Conservation (phyloP, 495 filamentous ascomycete species). For the Penicillium nucicola region DNA sequence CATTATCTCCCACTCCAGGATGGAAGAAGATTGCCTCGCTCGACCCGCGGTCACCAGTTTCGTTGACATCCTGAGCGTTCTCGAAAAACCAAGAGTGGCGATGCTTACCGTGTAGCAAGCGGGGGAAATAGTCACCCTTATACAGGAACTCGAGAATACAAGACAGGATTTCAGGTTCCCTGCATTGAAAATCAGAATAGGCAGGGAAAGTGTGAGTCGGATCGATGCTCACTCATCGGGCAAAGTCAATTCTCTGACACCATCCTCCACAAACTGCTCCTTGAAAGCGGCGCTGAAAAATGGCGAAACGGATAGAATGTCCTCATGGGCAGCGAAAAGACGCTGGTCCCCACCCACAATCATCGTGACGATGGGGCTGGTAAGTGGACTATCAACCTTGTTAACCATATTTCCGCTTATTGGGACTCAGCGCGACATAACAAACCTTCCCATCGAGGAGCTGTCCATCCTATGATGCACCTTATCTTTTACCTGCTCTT, state of each 20-base stretch:
- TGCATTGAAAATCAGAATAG: slow-evolving; percentile 9
- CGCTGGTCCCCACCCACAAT: slow-evolving; percentile 76
- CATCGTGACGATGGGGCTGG: slow-evolving; percentile 80
- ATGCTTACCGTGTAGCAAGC: slow-evolving; percentile 47
- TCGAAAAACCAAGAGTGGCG: slow-evolving; percentile 67
- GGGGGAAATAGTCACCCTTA: slow-evolving; percentile 68
- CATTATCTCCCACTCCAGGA: slow-evolving; percentile 60
- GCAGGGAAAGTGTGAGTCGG: background rate
- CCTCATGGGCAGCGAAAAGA: slow-evolving; percentile 71
- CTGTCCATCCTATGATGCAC: slow-evolving; percentile 63
- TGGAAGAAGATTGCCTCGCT: slow-evolving; percentile 75
- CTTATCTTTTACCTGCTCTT: slow-evolving; percentile 71
- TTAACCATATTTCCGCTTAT: background rate
- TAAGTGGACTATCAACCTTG: slow-evolving; percentile 48
- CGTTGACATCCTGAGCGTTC: slow-evolving; percentile 44
- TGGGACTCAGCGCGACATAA: background rate
- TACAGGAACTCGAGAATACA: slow-evolving; percentile 68
- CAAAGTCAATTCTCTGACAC: slow-evolving; percentile 53
- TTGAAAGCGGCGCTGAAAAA: slow-evolving; percentile 54
- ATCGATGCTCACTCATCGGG: slow-evolving; percentile 51
- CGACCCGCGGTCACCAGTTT: slow-evolving; percentile 56
- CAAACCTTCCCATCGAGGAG: slow-evolving; percentile 48
- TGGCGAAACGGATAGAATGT: slow-evolving; percentile 58
- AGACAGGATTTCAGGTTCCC: slow-evolving; percentile 63
- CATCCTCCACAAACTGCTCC: slow-evolving; percentile 56